A percentile compares a stretch with the other conserved stretches of the same genome.
Conservation (phyloP, 2,329 filamentous ascomycete genomes). For the Aspergillus tanneri region DNA sequence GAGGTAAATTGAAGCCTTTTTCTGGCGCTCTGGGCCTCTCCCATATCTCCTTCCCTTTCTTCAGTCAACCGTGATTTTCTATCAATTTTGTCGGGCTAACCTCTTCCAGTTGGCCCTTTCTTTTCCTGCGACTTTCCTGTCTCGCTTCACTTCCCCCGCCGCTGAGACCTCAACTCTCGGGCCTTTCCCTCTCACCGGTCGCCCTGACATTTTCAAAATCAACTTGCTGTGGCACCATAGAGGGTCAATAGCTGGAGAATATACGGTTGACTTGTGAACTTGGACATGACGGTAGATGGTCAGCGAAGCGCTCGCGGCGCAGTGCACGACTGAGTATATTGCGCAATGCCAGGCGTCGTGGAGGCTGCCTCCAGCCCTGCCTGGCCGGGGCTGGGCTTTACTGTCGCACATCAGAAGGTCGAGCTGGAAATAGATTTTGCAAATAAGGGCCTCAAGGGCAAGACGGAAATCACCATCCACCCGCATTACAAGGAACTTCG, state of each 20-base stretch:
- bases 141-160: background rate
- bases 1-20: background rate
- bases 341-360: conserved; percentile 43
- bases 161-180: conserved; percentile 3
- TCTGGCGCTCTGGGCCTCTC: background rate
- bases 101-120: background rate
- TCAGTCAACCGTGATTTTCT: background rate
- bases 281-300: conserved; percentile 42
- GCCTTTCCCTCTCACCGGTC: background rate
- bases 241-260: background rate
- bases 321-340: conserved; percentile 35
- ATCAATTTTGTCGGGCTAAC: background rate
- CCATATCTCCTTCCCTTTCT: background rate
- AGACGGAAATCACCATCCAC: conserved; percentile 77
- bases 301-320: conserved; percentile 39
- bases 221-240: background rate
- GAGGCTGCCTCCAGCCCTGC: conserved; percentile 32
- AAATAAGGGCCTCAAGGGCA: conserved; percentile 70
- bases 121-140: background rate
- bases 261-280: conserved; percentile 20
- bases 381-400: conserved; percentile 46
- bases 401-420: conserved; percentile 79
- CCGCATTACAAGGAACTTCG: conserved; percentile 57
- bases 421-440: conserved; percentile 86
- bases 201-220: background rate